Conservation (phyloP, 2,329 filamentous ascomycete species). For the Akanthomyces uredinophilus region DNA sequence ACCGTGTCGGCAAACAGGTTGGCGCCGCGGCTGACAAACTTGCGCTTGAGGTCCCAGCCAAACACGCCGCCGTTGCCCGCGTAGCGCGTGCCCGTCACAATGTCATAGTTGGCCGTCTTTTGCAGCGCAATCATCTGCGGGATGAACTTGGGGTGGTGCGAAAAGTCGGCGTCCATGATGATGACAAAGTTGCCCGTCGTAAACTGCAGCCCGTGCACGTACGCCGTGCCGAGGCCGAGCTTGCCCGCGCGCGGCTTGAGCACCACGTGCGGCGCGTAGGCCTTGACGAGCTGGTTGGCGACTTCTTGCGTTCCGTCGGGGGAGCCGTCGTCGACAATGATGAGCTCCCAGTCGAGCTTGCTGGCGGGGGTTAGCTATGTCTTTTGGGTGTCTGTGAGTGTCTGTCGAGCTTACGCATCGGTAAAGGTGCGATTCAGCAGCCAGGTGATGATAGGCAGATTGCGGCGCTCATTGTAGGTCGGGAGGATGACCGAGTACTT, state of each 20-base stretch:
- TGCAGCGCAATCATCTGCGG: constrained; percentile 85
- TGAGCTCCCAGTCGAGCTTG: constrained; percentile 91
- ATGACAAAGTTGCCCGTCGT: constrained; percentile 91
- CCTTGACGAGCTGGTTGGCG: constrained; percentile 82
- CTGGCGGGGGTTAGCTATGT: constrained; percentile 38
- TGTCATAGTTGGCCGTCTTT: constrained; percentile 75
- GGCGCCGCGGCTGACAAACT: constrained; percentile 78
- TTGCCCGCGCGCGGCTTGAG: constrained; percentile 90
- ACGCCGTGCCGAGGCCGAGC: constrained; percentile 92
- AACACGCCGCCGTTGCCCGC: constrained; percentile 84
- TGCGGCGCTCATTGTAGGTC: constrained; percentile 97
- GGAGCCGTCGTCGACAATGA: constrained; percentile 97
- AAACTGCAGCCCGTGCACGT: constrained; percentile 90
- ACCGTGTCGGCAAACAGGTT: constrained; percentile 96
- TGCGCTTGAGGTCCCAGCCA: constrained; percentile 93
- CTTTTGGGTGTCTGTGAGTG: background rate
- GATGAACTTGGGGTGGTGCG: constrained; percentile 98
- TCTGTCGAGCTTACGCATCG: constrained; percentile 58
- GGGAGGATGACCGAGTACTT: constrained; percentile 97
- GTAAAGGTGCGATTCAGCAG: constrained; percentile 89
- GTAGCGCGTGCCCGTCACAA: constrained; percentile 94
- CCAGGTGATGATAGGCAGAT: constrained; percentile 94
- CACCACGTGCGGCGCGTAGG: constrained; percentile 73
- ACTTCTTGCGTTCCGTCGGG: constrained; percentile 92
- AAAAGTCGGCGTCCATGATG: constrained; percentile 99